A percentile compares a stretch with the other conserved stretches of the same genome.
These are phyloP conservation scores for Fusarium sp. DNA, from an alignment of 2,329 filamentous ascomycete species.

Conservation along the genomic window DNA sequence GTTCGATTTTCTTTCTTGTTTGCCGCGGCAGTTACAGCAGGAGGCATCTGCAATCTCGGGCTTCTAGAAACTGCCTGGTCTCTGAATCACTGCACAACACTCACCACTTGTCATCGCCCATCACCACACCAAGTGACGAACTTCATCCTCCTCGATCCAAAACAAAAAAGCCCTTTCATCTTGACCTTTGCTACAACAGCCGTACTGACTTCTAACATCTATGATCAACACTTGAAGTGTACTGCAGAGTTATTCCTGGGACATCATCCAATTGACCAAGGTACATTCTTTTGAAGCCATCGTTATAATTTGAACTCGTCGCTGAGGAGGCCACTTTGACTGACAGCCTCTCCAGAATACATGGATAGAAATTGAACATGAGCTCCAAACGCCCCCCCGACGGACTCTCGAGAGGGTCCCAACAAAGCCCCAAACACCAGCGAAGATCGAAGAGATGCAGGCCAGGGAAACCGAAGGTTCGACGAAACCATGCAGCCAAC, in stretches of 20 bases:
- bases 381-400: background rate
- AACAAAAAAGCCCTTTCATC: background rate
- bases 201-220: background rate
- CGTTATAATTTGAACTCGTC: no score
- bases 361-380: slow-evolving; percentile 2
- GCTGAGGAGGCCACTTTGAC: background rate
- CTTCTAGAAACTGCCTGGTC: background rate
- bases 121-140: background rate
- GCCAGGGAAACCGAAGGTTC: background rate
- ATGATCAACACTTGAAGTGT: background rate
- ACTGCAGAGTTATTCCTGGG: background rate
- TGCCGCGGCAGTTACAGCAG: background rate
- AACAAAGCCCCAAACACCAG: background rate
- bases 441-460: background rate
- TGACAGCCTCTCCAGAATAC: background rate
- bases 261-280: background rate
- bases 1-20: background rate
- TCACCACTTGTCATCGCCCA: background rate
- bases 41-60: background rate
- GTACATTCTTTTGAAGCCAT: background rate
- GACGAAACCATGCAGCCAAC: background rate
- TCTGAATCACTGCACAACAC: slow-evolving; percentile 23
- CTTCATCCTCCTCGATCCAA: background rate
- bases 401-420: background rate
- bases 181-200: background rate